Conservation (phyloP, 192 early-diverging fungal genomes). For the Ramicandelaber brevisporus region DNA sequence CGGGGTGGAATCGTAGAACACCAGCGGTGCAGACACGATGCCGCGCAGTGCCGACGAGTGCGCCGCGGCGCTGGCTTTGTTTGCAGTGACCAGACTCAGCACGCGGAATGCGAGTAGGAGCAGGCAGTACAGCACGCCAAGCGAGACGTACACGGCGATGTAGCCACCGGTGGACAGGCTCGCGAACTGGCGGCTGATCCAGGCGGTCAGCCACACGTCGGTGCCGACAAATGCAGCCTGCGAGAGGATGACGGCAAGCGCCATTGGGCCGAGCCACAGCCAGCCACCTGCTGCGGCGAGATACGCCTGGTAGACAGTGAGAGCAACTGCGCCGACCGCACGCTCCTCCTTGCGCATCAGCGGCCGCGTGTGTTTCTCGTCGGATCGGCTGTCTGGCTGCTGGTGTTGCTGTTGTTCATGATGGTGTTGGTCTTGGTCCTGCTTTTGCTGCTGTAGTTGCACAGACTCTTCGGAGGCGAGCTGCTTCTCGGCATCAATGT, state of each 20-base stretch:
- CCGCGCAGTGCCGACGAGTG: conserved; percentile 27
- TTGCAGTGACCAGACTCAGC: no score
- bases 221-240: conserved; percentile 14
- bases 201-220: conserved; percentile 37
- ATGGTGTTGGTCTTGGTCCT: no score
- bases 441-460: not conserved
- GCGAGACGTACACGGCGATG: conserved; percentile 35
- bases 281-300: conserved; percentile 13
- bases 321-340: conserved; percentile 33
- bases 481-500: conserved; percentile 5
- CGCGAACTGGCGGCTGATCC: conserved; percentile 17
- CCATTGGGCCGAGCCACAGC: conserved; percentile 3
- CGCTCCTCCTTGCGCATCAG: conserved; percentile 71
- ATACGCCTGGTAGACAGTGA: conserved; percentile 25
- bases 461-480: not conserved
- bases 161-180: conserved; percentile 11
- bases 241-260: conserved; percentile 6
- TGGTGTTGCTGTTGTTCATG: no score
- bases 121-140: conserved; percentile 38
- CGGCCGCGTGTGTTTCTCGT: no score
- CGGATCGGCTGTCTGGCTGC: no score
- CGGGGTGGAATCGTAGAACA: conserved; percentile 57
- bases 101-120: no score
- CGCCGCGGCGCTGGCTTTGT: conserved; percentile 15
- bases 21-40: conserved; percentile 43